Base-by-base conservation (phyloP, 371 early-diverging fungal genomes). In the Mortierella sp. region DNA sequence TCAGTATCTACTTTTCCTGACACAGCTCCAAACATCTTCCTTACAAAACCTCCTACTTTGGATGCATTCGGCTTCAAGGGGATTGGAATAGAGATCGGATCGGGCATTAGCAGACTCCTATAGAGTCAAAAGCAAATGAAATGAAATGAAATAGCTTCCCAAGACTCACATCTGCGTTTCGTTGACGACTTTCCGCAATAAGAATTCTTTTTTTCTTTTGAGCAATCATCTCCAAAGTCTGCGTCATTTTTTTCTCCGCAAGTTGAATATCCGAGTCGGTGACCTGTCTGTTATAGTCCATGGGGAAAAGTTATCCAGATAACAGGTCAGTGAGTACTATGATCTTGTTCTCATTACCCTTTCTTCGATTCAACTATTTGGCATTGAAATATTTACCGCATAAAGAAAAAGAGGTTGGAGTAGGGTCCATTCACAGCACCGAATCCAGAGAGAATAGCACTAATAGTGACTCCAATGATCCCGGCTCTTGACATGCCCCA, bases 351-450 rank as follows among this genome's bases (percentile, higher is more conserved):
- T n/a, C n/a, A n/a, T n/a, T n/a, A n/a, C n/a, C n/a, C n/a, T n/a
- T n/a, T n/a, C n/a, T n/a, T n/a, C n/a, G n/a, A n/a, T n/a, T n/a
- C n/a, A n/a, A n/a, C n/a, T n/a, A n/a, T n/a, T n/a, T n/a, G n/a
- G n/a, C n/a, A n/a, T n/a, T n/a, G n/a, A n/a, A n/a, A n/a, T n/a
- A n/a, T n/a, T 43, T 81, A 85, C 84, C 89, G 84, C 29, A 92
- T 65, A 82, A 94, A 93, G 62, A 89, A 84, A 70, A 84, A 87
- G 23, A 92, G 77, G 25, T 74, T 81, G 23, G 90, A 90, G 70
- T 94, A 97, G 0, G 97, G 96, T 29, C 91, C 90, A 75, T 94
- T 92, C 43, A 97, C 96, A 0, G 97, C 96, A 81, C 97, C 97
- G 76, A 97, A 96, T 18, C 98, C 98, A 0, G 98, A 96, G 3